Evolutionary conservation across 2,329 filamentous ascomycete genomes (phyloP).

Genomic region (Aspergillus texensis): DNA sequence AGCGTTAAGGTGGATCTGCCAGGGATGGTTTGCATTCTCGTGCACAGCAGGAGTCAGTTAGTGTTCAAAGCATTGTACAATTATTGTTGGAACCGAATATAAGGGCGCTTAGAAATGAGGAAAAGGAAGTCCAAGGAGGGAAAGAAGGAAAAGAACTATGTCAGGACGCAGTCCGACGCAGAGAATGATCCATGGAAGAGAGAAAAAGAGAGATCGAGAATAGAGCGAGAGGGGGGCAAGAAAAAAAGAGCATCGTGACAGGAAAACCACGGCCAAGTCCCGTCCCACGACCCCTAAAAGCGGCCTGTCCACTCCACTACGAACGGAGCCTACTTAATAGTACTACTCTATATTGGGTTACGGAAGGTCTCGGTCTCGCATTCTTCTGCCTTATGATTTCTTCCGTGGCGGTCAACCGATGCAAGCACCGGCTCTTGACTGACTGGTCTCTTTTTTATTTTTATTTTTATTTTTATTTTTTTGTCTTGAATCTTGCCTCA

Average conservation of each 20-base stretch:
- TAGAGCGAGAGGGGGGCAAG: conserved; percentile 15
- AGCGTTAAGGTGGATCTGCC: conserved; percentile 11
- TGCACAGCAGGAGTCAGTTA: conserved; percentile 5
- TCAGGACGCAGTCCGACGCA: conserved; percentile 4
- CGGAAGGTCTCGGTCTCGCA: neutral
- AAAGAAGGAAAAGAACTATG: conserved; percentile 10
- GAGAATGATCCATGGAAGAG: conserved; percentile 11
- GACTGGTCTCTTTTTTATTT: neutral
- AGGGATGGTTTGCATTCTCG: conserved; percentile 31
- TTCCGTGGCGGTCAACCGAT: neutral
- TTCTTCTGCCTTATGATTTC: neutral
- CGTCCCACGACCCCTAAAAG: conserved; percentile 11
- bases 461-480: neutral
- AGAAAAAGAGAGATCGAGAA: conserved; percentile 7
- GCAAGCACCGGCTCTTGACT: neutral
- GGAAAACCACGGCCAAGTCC: conserved; percentile 13
- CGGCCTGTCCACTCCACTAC: conserved; percentile 4
- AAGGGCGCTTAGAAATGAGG: neutral
- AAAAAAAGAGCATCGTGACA: conserved; percentile 17
- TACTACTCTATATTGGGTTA: conserved; percentile 4
- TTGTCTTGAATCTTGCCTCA: neutral
- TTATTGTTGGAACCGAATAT: neutral
- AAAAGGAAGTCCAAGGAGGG: neutral
- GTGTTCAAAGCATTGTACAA: conserved; percentile 4
- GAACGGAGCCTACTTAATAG: neutral